Conservation (phyloP, 495 filamentous ascomycete species). For the Aspergillus saccharolyticus region DNA sequence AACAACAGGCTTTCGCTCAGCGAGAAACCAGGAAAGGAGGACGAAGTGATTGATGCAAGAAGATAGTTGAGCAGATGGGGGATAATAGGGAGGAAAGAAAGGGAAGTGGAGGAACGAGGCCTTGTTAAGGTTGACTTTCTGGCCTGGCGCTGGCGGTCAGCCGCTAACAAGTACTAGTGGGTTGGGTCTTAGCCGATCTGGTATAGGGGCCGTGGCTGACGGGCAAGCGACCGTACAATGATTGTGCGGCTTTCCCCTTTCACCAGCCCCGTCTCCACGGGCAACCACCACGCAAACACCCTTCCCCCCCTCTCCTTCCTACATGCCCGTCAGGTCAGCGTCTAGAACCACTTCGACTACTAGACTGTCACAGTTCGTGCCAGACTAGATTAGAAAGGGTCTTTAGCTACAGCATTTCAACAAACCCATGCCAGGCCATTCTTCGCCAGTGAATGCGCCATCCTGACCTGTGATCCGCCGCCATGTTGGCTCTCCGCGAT, state of each 20-base stretch:
- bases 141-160: conserved; percentile 26
- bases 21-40: conserved; percentile 32
- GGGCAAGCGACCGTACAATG: not conserved
- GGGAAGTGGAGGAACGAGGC: conserved; percentile 26
- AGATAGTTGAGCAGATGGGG: conserved; percentile 14
- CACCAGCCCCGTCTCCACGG: conserved; percentile 40
- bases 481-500: conserved; percentile 76
- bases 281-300: conserved; percentile 34
- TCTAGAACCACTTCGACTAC: conserved; percentile 23
- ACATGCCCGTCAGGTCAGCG: conserved; percentile 6
- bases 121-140: conserved; percentile 26
- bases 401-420: conserved; percentile 1
- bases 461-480: conserved; percentile 26
- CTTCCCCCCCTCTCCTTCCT: not conserved
- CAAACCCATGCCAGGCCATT: not conserved
- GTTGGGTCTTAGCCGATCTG: conserved; percentile 4
- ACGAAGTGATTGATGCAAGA: conserved; percentile 12
- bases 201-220: conserved; percentile 4
- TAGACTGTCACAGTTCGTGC: not conserved
- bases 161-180: conserved; percentile 2
- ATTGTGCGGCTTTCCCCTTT: not conserved
- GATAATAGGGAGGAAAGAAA: conserved; percentile 17
- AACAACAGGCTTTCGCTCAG: conserved; percentile 39
- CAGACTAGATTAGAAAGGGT: not conserved
- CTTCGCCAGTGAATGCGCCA: conserved; percentile 20